Evolutionary conservation across 257 asterid species (phyloP), one percentile per base, ranked within the genome.

Genomic region (Ophiorrhiza pumila): DNA sequence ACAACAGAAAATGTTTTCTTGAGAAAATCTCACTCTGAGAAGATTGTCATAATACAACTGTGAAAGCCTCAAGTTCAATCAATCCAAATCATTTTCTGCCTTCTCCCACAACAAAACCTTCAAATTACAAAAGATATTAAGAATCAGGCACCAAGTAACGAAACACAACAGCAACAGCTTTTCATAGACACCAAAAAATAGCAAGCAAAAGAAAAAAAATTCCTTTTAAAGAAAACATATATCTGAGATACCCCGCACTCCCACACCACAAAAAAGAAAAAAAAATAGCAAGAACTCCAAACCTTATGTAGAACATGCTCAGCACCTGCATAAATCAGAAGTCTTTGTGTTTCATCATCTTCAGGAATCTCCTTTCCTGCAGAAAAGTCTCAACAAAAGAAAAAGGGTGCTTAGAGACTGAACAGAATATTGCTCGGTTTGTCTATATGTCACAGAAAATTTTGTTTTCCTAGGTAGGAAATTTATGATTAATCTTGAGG

Each of bases 241-340:
- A n/a, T n/a, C n/a, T n/a, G n/a, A n/a, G n/a, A n/a, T n/a, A n/a
- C n/a, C n/a, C n/a, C n/a, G n/a, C n/a, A n/a, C n/a, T n/a, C n/a
- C n/a, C n/a, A n/a, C n/a, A n/a, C 11, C 52, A n/a, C n/a, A n/a
- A n/a, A n/a, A n/a, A n/a, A n/a, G n/a, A n/a, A n/a, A n/a, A n/a
- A n/a, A n/a, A n/a, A n/a, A n/a, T 31, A 47, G 62, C 52, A 63
- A 47, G 32, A 45, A 50, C 65, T 53, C 69, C 72, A 80, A 71
- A 95, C 98, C 97, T 90, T 90, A 55, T 71, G 79, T 46, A 95
- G 82, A 76, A 87, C 91, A 71, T 89, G 88, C 83, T 92, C 96
- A 20, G 86, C 89, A 80, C 78, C 92, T 10, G 91, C 84, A 82
- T 76, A 75, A 72, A 88, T 86, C 80, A 92, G 74, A 43, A 75